These are phyloP conservation scores for Basipetospora sp. DNA, from an alignment of 2,329 filamentous ascomycete genomes.

Conservation along the genomic window DNA sequence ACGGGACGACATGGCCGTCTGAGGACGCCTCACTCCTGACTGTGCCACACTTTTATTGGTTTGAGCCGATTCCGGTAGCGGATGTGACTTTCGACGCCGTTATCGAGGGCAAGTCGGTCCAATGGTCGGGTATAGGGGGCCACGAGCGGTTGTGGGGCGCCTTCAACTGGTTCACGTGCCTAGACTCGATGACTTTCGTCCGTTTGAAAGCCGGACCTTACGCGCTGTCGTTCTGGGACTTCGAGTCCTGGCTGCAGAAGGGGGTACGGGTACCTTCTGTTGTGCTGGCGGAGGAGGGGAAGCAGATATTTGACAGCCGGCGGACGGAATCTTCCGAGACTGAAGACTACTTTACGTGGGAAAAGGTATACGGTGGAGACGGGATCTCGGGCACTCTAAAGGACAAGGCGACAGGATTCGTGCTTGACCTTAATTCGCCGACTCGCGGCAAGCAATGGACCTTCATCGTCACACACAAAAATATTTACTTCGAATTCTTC, in stretches of 20 bases:
- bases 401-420: constrained; percentile 3
- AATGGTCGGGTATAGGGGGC: constrained; percentile 12
- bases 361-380: constrained; percentile 3
- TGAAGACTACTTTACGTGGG: constrained; percentile 3
- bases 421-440: constrained; percentile 3
- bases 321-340: constrained; percentile 3
- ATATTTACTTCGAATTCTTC: constrained; percentile 3
- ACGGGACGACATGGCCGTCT: constrained; percentile 7
- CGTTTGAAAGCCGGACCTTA: constrained; percentile 1
- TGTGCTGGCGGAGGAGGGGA: constrained; percentile 1
- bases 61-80: constrained; percentile 11
- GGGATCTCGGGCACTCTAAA: constrained; percentile 1
- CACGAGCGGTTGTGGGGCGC: constrained; percentile 13
- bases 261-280: neutral
- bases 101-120: constrained; percentile 7
- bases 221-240: constrained; percentile 3
- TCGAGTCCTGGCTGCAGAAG: constrained; percentile 4
- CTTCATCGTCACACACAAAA: constrained; percentile 3
- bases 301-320: constrained; percentile 4
- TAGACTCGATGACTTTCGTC: constrained; percentile 4
- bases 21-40: constrained; percentile 3
- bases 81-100: constrained; percentile 8
- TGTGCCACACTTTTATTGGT: constrained; percentile 11
- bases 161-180: constrained; percentile 7
- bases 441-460: constrained; percentile 4